Evolutionary conservation across 495 filamentous ascomycete genomes (phyloP), one percentile per base, ranked within the genome.

Genomic region (Neurospora terricola): DNA sequence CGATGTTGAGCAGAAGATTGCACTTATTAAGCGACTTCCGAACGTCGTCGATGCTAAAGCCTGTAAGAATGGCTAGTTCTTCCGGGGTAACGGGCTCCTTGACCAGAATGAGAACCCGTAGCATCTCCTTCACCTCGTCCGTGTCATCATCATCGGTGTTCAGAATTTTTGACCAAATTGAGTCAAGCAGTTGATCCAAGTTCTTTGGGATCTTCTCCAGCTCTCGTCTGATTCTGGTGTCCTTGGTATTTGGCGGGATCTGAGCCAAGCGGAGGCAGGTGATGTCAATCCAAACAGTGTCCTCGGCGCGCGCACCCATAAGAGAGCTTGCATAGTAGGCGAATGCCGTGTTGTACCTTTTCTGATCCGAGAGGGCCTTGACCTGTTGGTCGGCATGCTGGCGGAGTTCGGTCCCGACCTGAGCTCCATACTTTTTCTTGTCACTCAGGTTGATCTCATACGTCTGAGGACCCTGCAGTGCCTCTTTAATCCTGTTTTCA

Each of bases 271-370:
- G 80, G 14, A 81, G 74, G 16, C 75, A 78, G 7, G 79, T 77
- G 27, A 81, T 78, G 27, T 82, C 81, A 23, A 82, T 80, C 81
- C 81, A 82, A 23, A 80, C 76, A 0, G 80, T 80, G 66, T 80
- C 79, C 68, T 79, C 71, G 5, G 81, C 81, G 21, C 78, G 80
- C 14, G 71, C 76, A 0, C 77, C 80, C 6, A 81, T 80, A 0
- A 81, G 75, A 71, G 77, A 79, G 62, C 80, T 80, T 0, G 81
- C 77, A 48, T 78, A 81, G 62, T 81, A 82, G 10, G 81, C 70
- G 1, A 82, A 62, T 5, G 81, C 78, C 45, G 76, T 82, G 59
- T 77, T 80, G 62, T 82, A 82, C 1, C 71, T 74, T 76, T 82
- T 82, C 40, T 76, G 70, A 8, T 78, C 73, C 38, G 77, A 75